Evolutionary conservation across 345 rosid genomes (phyloP), one percentile per base, ranked within the genome.

Genomic region (Moricandia moricandioides): DNA sequence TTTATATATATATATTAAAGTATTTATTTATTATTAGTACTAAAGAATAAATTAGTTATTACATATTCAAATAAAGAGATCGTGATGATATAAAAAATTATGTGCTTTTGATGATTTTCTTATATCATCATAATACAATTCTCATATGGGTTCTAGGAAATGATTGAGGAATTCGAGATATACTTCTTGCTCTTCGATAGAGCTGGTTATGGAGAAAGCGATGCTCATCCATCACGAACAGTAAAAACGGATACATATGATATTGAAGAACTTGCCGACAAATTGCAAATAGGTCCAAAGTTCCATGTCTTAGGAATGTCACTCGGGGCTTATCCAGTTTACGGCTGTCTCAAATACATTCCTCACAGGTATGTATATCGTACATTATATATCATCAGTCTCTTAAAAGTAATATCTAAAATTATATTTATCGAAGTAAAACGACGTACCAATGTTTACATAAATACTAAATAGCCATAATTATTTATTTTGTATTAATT

Each of bases 151-250:
- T 29, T 67, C 7, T 83, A 93, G 96, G 97, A 91, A 45, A 79
- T 87, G 73, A 70, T 87, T 45, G 90, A 91, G 56, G 91, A 93
- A 71, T 78, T 82, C 29, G 58, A 76, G 73, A 82, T 93, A 78
- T 91, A 88, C 73, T 68, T 93, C 59, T 85, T 93, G 30, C 69
- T 61, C 76, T 93, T n/a, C n/a, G n/a, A n/a, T n/a, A n/a, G n/a
- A n/a, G n/a, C n/a, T n/a, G n/a, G n/a, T n/a, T n/a, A n/a, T 72
- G 98, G 96, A 39, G 96, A 93, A 74, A 93, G 97, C 58, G 97
- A 93, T 78, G 91, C 92, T 6, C 51, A 87, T 79, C 92, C 92
- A 47, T 80, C 84, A 34, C 81, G 92, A 13, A 76, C 93, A 0
- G 79, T 91, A 71, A 91, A 87, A 80, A 88, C 79, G 9, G 98